Base-by-base conservation (phyloP, 2,329 filamentous ascomycete species). In the Apiospora pterosperma region DNA sequence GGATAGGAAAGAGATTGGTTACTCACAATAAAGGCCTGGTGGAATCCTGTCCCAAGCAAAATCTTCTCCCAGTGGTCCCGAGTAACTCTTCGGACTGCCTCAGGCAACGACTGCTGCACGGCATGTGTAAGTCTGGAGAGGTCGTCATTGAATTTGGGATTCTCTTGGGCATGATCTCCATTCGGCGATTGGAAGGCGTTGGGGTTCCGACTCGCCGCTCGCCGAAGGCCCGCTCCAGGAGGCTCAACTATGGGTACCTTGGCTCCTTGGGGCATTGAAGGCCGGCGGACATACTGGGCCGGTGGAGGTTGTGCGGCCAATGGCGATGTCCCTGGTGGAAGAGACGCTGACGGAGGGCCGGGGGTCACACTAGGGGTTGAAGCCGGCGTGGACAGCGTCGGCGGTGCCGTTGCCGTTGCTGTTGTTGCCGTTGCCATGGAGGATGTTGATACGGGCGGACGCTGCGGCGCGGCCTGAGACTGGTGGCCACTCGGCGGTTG, bases 1-100 rank as follows among this genome's bases (percentile, higher is more conserved):
- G n/a, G 6, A 42, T 23, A 11, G 41, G n/a, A 23, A 23, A 42
- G 41, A 42, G 10, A 31, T 28, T 14, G n/a, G 31, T 23, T 41
- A 80, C 83, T 77, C 72, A 87, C 84, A 62, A 86, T 64, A 66
- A 87, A 87, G 2, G 80, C 78, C 48, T 80, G 76, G 66, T 87
- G 84, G 64, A 83, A 86, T 12, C 84, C 80, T 4, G 81, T 83
- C 11, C 84, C 84, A 4, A 81, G 63, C 2, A 86, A 67, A 21
- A 80, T 80, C 67, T 81, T 84, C 48, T 83, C 75, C 81, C 83
- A 85, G 63, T 81, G 77, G 66, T 85, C 84, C 28, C 84, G 77
- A 12, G 86, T 68, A 0, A 78, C 78, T 55, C 81, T 80, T 14
- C 83, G 78, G 23, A 85, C 81, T n/a, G 80, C 78, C 36, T 80